phyloP scores from a whole-genome alignment of 2,329 filamentous ascomycete species.

The Herpotrichia juniperi region DNA sequence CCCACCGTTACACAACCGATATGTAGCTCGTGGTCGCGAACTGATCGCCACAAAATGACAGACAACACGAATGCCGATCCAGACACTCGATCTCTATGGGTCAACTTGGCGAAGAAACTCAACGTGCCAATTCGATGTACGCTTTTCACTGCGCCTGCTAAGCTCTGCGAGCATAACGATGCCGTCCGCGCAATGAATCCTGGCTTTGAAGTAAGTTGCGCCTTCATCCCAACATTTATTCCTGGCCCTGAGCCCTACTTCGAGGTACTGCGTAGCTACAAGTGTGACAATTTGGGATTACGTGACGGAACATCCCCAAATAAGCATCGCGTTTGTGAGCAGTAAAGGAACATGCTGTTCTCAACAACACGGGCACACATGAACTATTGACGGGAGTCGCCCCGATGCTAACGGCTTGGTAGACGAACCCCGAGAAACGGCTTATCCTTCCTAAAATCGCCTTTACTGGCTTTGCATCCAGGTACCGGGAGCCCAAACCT shows the following conservation, averaged over 20 bases:
- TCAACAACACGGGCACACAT: neutral
- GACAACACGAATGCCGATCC: conserved; percentile 95
- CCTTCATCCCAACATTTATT: conserved; percentile 20
- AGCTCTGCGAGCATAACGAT: conserved; percentile 85
- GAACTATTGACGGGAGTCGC: neutral
- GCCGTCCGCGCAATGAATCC: conserved; percentile 72
- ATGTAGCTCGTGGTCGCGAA: conserved; percentile 5
- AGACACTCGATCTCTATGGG: conserved; percentile 79
- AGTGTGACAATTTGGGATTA: neutral
- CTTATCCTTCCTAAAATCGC: conserved; percentile 76
- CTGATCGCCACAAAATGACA: conserved; percentile 46
- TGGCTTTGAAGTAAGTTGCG: conserved; percentile 39
- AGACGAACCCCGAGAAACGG: conserved; percentile 85
- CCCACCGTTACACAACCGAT: conserved; percentile 22
- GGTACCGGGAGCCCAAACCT: conserved; percentile 73
- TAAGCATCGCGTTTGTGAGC: neutral
- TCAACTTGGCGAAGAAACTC: conserved; percentile 72
- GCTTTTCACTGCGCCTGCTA: conserved; percentile 75
- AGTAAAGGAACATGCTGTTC: neutral
- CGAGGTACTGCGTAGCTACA: too few relatives aligned
- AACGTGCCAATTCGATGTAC: conserved; percentile 82
- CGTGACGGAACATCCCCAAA: neutral
- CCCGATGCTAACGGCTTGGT: neutral
- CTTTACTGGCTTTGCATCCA: conserved; percentile 75
- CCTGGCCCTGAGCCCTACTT: conserved; percentile 1